Percentiles rank a stretch among this genome's conserved stretches.
Evolutionary conservation across 2,329 filamentous ascomycete species (phyloP).

Genomic region (Pseudogymnoascus sp.): DNA sequence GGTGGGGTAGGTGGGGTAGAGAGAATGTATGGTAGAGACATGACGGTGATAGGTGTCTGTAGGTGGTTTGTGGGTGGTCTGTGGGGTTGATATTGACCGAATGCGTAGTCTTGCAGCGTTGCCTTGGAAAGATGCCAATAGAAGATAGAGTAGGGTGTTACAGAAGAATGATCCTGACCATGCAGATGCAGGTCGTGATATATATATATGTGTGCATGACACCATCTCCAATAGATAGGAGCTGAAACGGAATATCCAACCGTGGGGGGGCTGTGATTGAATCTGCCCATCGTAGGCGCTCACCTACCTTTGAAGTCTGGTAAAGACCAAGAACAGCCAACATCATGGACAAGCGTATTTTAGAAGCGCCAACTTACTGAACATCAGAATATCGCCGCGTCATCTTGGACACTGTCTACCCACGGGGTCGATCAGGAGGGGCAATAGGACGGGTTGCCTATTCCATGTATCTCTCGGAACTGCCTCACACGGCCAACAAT

Average conservation of each 20-base stretch:
- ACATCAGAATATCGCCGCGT: neutral
- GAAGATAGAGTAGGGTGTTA: neutral
- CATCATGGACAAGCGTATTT: neutral
- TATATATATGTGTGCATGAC: neutral
- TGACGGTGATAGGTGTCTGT: neutral
- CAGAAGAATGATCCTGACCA: constrained; percentile 1
- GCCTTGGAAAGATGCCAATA: neutral
- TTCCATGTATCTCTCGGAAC: neutral
- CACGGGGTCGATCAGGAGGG: neutral
- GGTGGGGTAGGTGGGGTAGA: neutral
- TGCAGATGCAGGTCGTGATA: constrained; percentile 2
- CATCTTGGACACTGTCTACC: neutral
- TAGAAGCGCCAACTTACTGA: constrained; percentile 6
- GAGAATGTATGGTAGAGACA: neutral
- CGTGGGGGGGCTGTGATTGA: neutral
- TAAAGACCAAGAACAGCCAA: neutral
- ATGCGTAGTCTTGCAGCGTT: neutral
- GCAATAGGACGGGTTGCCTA: neutral
- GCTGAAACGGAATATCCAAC: neutral
- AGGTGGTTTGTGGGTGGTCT: neutral
- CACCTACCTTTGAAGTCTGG: neutral
- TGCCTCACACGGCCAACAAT: constrained; percentile 7
- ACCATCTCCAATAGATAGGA: neutral
- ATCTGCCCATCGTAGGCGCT: neutral
- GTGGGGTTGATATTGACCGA: neutral